Evolutionary conservation across 179 eudicot genomes (phyloP).

Genomic region (Vitellaria paradoxa): DNA sequence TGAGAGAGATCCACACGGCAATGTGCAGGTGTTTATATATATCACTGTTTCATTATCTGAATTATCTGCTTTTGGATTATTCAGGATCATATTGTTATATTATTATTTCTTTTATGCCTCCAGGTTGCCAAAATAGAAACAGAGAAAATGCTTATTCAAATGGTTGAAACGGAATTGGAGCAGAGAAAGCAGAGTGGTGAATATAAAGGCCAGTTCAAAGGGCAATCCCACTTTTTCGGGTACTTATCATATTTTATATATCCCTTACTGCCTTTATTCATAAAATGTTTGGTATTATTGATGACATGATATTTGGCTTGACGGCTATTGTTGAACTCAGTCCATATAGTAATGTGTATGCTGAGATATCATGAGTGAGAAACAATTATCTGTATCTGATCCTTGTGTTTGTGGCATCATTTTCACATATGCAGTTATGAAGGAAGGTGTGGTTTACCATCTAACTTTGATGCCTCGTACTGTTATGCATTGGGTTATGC

Average conservation of each 20-base stretch:
- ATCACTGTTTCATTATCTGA: background rate
- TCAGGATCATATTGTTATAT: background rate
- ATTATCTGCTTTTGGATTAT: background rate
- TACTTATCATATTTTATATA: slow-evolving; percentile 18
- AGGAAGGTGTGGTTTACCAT: slow-evolving; percentile 97
- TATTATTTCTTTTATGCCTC: background rate
- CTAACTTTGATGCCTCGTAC: slow-evolving; percentile 93
- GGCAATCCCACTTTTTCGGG: slow-evolving; percentile 99
- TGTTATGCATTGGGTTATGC: slow-evolving; percentile 97
- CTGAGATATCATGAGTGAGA: background rate
- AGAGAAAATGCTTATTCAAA: slow-evolving; percentile 97
- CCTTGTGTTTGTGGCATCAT: background rate
- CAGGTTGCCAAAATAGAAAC: slow-evolving; percentile 99
- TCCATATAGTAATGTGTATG: background rate
- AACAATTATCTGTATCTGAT: background rate
- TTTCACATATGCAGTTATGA: slow-evolving; percentile 56
- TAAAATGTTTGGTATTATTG: background rate
- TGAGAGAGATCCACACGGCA: slow-evolving; percentile 98
- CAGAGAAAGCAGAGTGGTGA: slow-evolving; percentile 61
- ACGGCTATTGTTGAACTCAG: background rate
- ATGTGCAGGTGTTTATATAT: slow-evolving; percentile 62
- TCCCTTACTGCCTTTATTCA: background rate
- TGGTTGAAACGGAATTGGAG: slow-evolving; percentile 94
- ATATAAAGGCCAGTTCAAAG: slow-evolving; percentile 67
- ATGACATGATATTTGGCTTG: background rate